phyloP scores from a whole-genome alignment of 2,329 filamentous ascomycete species.

The Phialocephala subalpina region DNA sequence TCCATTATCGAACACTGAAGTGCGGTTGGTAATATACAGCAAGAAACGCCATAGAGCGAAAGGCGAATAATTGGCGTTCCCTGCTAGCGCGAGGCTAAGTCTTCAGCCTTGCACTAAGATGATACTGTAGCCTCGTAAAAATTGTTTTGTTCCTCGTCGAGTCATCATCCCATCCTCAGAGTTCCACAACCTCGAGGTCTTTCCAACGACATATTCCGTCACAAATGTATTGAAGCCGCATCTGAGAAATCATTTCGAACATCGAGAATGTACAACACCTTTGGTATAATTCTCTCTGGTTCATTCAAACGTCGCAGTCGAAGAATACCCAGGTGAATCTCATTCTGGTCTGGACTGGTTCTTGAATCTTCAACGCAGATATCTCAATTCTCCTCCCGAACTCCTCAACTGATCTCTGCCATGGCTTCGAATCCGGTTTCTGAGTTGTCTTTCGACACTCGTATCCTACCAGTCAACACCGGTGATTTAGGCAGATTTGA shows the following conservation, averaged over 20 bases:
- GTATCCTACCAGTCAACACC: slow-evolving; percentile 35
- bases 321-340: slow-evolving; percentile 36
- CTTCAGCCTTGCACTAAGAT: background rate
- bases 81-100: background rate
- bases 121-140: background rate
- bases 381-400: slow-evolving; percentile 8
- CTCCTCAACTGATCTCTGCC: slow-evolving; percentile 20
- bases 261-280: slow-evolving; percentile 37
- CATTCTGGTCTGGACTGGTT: slow-evolving; percentile 32
- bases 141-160: background rate
- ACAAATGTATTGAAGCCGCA: slow-evolving; percentile 16
- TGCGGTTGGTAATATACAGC: no score
- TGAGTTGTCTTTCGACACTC: slow-evolving; percentile 30
- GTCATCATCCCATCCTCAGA: background rate
- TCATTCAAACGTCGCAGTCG: slow-evolving; percentile 41
- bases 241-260: background rate
- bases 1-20: no score
- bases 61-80: background rate
- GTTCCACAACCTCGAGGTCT: background rate
- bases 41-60: no score
- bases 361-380: slow-evolving; percentile 22
- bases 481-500: slow-evolving; percentile 37
- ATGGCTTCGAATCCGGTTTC: slow-evolving; percentile 34
- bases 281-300: slow-evolving; percentile 28
- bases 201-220: background rate